phyloP scores from a whole-genome alignment of 371 early-diverging fungal genomes.

The Nematocida displodere region DNA sequence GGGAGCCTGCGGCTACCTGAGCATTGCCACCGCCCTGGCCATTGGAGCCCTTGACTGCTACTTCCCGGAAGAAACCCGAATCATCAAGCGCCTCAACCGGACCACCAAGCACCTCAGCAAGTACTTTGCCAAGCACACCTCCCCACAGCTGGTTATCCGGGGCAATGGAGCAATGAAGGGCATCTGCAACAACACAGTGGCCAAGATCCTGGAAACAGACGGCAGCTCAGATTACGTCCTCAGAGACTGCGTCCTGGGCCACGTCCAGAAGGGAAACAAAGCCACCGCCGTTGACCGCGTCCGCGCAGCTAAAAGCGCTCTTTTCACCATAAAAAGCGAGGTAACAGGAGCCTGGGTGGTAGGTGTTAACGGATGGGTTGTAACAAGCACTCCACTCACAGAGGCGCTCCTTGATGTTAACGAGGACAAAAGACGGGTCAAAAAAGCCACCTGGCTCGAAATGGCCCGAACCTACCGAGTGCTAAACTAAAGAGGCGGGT shows the following conservation, averaged over 20 bases:
- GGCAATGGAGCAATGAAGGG: slow-evolving; percentile 68
- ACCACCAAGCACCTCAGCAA: slow-evolving; percentile 51
- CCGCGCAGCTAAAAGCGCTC: slow-evolving; percentile 68
- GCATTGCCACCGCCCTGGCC: slow-evolving; percentile 78
- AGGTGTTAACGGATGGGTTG: slow-evolving; percentile 6
- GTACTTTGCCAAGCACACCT: slow-evolving; percentile 40
- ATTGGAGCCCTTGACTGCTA: slow-evolving; percentile 84
- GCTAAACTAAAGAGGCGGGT: slow-evolving; percentile 5
- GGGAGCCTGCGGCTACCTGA: slow-evolving; percentile 85
- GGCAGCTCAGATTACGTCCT: slow-evolving; percentile 80
- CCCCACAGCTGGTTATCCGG: slow-evolving; percentile 38
- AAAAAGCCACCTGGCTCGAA: slow-evolving; percentile 49
- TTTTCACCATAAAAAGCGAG: slow-evolving; percentile 5
- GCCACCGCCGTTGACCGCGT: slow-evolving; percentile 90
- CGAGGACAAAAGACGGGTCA: slow-evolving; percentile 41
- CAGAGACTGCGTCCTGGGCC: slow-evolving; percentile 81
- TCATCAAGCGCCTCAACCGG: slow-evolving; percentile 53
- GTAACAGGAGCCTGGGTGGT: neutral
- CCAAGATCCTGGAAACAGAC: slow-evolving; percentile 80
- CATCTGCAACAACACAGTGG: slow-evolving; percentile 72
- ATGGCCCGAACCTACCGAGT: slow-evolving; percentile 48
- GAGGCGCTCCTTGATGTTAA: slow-evolving; percentile 24
- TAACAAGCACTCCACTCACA: neutral
- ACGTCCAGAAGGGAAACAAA: slow-evolving; percentile 87
- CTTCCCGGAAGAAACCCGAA: slow-evolving; percentile 69